Conservation (phyloP, 768 basidiomycete species). For the Strobilomyces dryophilus region DNA sequence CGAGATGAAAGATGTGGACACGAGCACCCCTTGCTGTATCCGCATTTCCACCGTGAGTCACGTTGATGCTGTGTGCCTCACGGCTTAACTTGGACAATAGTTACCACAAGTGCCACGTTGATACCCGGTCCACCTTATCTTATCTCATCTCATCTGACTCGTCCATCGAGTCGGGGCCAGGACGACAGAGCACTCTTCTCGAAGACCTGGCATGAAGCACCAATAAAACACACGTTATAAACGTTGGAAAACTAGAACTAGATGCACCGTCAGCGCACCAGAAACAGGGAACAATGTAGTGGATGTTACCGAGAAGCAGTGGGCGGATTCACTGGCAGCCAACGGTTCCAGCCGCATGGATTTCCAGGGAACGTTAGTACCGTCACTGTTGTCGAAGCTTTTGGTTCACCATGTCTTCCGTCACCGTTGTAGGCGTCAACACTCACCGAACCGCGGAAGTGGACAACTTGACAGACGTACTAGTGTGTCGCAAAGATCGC, state of each 20-base stretch:
- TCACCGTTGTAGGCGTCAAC: too few species aligned
- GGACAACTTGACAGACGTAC: too few species aligned
- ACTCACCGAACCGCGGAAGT: too few species aligned
- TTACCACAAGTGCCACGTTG: conserved; percentile 4
- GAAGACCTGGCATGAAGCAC: background rate
- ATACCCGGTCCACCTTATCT: conserved; percentile 3
- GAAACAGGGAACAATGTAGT: background rate
- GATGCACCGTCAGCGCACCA: background rate
- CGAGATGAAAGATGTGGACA: background rate
- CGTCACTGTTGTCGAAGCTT: background rate
- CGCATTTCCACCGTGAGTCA: conserved; percentile 8
- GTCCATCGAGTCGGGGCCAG: background rate
- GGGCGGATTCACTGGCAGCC: too few species aligned
- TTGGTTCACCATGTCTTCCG: background rate
- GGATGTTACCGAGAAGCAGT: background rate
- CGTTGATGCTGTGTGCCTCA: conserved; percentile 19
- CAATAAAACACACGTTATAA: background rate
- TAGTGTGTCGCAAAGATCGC: background rate
- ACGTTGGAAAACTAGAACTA: too few species aligned
- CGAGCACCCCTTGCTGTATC: background rate
- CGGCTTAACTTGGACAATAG: conserved; percentile 2
- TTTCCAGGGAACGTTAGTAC: background rate
- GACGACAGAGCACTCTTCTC: background rate
- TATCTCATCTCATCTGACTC: conserved; percentile 24
- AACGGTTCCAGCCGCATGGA: background rate